Evolutionary conservation across 2,329 filamentous ascomycete species (phyloP), one percentile per base, ranked within the genome.

Genomic region (Penicillium psychrosexuale): DNA sequence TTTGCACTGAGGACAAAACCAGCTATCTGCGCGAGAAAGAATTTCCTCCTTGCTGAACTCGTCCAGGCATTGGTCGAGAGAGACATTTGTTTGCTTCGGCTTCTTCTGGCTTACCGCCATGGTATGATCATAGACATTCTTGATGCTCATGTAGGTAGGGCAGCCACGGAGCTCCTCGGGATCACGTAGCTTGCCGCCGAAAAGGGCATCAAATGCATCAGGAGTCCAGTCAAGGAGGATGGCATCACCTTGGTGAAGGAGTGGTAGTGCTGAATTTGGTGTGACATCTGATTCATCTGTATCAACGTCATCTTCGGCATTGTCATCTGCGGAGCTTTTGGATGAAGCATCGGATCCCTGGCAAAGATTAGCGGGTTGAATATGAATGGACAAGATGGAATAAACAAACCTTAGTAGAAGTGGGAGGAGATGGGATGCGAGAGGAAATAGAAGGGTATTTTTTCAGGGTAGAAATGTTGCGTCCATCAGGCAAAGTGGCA

Each of bases 1-100:
- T 72, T 97, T 97, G 81, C 94, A 99, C 30, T 91, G 85, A 53
- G 91, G 93, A 69, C 94, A 99, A 71, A 95, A 97, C 94, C 94
- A 99, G 57, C 91, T 93, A 70, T 99, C 95, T 68, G 95, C 89
- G 71, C 97, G 91, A 0, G 93, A 97, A 5, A 99, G 79, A 13
- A 96, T 86, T 74, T 99, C 94, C 57, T 92, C 89, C 70, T 93
- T 93, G 68, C 94, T 90, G 63, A 96, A 97, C 73, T 97, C 94
- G 56, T 92, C 88, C 51, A 99, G 83, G 69, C 94, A 99, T 64
- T 97, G 91, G 22, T 94, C 88, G 5, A 99, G 80, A 0, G 86
- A 87, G 61, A 97, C 87, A 72, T 87, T 89, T 65, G 81, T 82
- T 8, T 91, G 78, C 46, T 79, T 78, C 36, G 92, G 87, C 51